These are phyloP conservation scores for Funneliformis caledonium DNA, from an alignment of 371 early-diverging fungal species.

Conservation along the genomic window DNA sequence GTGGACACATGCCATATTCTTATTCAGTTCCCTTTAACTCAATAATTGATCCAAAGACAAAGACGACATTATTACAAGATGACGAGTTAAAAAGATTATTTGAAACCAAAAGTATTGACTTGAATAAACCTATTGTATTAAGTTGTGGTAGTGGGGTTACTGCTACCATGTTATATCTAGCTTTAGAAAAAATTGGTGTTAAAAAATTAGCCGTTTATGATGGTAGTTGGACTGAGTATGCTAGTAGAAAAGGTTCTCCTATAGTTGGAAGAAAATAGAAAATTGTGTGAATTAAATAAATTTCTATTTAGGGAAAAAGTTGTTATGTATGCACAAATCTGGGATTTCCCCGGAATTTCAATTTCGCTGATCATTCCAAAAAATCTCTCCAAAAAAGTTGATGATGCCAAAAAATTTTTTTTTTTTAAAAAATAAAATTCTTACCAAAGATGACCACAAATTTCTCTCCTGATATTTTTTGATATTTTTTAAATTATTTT, in stretches of 20 bases:
- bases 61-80: conserved; percentile 48
- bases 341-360: no score
- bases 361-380: no score
- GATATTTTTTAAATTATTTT: no score
- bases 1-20: conserved; percentile 88
- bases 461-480: no score
- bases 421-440: no score
- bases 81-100: conserved; percentile 57
- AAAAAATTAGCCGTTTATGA: conserved; percentile 75
- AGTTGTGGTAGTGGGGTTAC: conserved; percentile 85
- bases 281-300: no score
- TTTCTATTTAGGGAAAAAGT: no score
- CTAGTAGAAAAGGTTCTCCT: conserved; percentile 47
- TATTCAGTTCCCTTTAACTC: conserved; percentile 71
- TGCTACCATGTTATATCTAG: conserved; percentile 75
- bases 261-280: conserved; percentile 34
- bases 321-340: no score
- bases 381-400: no score
- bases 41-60: conserved; percentile 55
- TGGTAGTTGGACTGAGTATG: conserved; percentile 89
- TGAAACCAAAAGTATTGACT: conserved; percentile 60
- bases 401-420: no score
- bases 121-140: conserved; percentile 61
- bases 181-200: conserved; percentile 68
- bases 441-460: no score